A percentile compares a stretch with the other conserved stretches of the same genome.
These are phyloP conservation scores for Candida smagusa DNA, from an alignment of 1,139 yeast genomes.

Conservation along the genomic window DNA sequence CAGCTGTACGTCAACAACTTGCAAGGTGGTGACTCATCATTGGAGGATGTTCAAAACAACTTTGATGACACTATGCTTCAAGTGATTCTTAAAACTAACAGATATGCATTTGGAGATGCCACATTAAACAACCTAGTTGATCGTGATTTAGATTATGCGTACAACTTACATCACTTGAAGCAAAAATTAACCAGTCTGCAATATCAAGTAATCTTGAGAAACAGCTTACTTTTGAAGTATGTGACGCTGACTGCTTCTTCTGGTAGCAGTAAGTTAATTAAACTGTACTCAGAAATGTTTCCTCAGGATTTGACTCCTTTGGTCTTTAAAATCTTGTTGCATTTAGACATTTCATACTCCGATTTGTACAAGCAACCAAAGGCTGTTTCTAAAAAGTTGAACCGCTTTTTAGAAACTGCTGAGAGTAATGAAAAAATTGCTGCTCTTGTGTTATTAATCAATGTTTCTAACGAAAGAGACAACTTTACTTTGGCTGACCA, in stretches of 20 bases:
- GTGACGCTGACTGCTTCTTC: slow-evolving; percentile 35
- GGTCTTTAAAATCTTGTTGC: slow-evolving; percentile 28
- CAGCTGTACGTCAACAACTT: slow-evolving; percentile 61
- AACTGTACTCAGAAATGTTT: slow-evolving; percentile 20
- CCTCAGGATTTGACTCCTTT: slow-evolving; percentile 34
- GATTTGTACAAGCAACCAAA: slow-evolving; percentile 20
- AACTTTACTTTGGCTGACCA: slow-evolving; percentile 7
- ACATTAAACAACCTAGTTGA: slow-evolving; percentile 34
- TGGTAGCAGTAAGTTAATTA: slow-evolving; percentile 15
- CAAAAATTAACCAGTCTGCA: slow-evolving; percentile 46
- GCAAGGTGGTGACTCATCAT: slow-evolving; percentile 41
- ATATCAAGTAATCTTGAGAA: slow-evolving; percentile 37
- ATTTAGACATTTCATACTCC: slow-evolving; percentile 25
- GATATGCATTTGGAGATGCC: slow-evolving; percentile 19
- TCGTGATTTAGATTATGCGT: slow-evolving; percentile 44
- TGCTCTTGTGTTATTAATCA: slow-evolving; percentile 6
- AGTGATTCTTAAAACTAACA: slow-evolving; percentile 34
- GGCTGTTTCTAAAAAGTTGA: slow-evolving; percentile 17
- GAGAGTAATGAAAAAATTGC: slow-evolving; percentile 5
- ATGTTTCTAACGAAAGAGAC: slow-evolving; percentile 5
- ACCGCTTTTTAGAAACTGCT: slow-evolving; percentile 17
- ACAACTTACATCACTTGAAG: slow-evolving; percentile 29
- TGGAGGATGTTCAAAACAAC: slow-evolving; percentile 20
- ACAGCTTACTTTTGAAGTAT: slow-evolving; percentile 41
- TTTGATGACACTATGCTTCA: slow-evolving; percentile 31